Base-by-base conservation (phyloP, 331 rosid genomes). In the Ulmus americana region DNA sequence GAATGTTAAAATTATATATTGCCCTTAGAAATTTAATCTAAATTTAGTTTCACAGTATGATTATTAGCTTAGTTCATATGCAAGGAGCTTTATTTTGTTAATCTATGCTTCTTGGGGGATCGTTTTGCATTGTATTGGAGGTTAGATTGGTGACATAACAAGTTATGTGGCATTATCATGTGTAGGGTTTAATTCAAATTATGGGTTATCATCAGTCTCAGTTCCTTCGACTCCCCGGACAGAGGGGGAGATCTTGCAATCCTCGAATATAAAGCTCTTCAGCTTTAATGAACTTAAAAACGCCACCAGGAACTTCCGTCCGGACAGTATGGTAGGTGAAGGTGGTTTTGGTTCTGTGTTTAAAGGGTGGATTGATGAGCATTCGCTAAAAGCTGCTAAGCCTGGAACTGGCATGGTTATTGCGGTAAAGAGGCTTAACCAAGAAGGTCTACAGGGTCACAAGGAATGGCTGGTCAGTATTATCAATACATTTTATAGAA, bases 391-490 rank as follows among this genome's bases (percentile, higher is more conserved):
- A 10, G 89, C 96, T 11, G 80, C 81, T 71, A 92, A 63, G 80
- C 85, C 96, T 11, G 95, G 97, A 48, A 83, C 78, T n/a, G 97
- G 97, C 50, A 48, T 82, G 56, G 81, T 87, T 68, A 88, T 92
- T 72, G 97, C 97, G 42, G 96, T 76, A 51, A 92, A 92, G 83
- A 87, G 81, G 78, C 94, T 84, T 67, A 88, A 92, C 73, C 96
- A 86, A 78, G 95, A 92, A 69, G 87, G 95, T 70, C 57, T 70
- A 10, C 97, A 92, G 73, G 97, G 97, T 67, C 97, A 92, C 86
- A 81, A 63, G 66, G 97, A 92, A 65, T 92, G 97, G 97, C 43
- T 92, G 95, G 97, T 91, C 74, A 86, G 97, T 91, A 35, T 43
- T 79, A 28, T 28, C 35, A 28, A 28, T 28, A 28, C 35, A 28